Conservation (phyloP, 345 rosid species). For the Ceriops zippeliana region DNA sequence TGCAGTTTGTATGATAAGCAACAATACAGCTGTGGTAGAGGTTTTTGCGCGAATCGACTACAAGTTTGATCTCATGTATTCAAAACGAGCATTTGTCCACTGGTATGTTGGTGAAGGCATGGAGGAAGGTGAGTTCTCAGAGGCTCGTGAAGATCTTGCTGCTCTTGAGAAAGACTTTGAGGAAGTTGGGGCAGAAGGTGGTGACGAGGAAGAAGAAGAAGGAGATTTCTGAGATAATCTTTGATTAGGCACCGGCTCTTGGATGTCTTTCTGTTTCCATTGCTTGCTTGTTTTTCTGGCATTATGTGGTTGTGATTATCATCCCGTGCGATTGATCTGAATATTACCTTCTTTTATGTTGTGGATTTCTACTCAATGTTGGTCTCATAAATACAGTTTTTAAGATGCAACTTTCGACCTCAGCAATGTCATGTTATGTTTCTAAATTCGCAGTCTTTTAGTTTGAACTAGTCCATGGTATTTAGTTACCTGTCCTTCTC, state of each 20-base stretch:
- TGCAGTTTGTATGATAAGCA: slow-evolving; percentile 88
- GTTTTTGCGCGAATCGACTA: slow-evolving; percentile 69
- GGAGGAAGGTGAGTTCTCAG: slow-evolving; percentile 92
- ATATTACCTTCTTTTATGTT: slow-evolving; percentile 5
- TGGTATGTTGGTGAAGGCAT: slow-evolving; percentile 95
- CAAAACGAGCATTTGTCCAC: slow-evolving; percentile 80
- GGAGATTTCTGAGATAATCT: slow-evolving; percentile 44
- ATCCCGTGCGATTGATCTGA: slow-evolving; percentile 5
- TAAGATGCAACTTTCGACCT: slow-evolving; percentile 8
- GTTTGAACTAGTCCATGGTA: background rate
- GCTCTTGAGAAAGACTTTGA: slow-evolving; percentile 84
- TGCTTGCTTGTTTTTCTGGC: slow-evolving; percentile 12
- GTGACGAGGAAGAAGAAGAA: slow-evolving; percentile 45
- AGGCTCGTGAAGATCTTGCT: slow-evolving; percentile 87
- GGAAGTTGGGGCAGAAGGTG: slow-evolving; percentile 80
- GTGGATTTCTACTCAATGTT: slow-evolving; percentile 13
- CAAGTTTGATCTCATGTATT: slow-evolving; percentile 83
- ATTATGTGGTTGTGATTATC: slow-evolving; percentile 7
- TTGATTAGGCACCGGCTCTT: slow-evolving; percentile 7
- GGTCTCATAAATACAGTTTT: slow-evolving; percentile 18
- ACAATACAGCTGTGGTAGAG: slow-evolving; percentile 80
- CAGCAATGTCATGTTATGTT: slow-evolving; percentile 12
- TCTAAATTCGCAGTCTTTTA: slow-evolving; percentile 6
- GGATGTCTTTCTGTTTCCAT: slow-evolving; percentile 10
- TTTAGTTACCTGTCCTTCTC: background rate